phyloP scores from a whole-genome alignment of 1,139 yeast genomes.

The Yamadazyma blattariae region DNA sequence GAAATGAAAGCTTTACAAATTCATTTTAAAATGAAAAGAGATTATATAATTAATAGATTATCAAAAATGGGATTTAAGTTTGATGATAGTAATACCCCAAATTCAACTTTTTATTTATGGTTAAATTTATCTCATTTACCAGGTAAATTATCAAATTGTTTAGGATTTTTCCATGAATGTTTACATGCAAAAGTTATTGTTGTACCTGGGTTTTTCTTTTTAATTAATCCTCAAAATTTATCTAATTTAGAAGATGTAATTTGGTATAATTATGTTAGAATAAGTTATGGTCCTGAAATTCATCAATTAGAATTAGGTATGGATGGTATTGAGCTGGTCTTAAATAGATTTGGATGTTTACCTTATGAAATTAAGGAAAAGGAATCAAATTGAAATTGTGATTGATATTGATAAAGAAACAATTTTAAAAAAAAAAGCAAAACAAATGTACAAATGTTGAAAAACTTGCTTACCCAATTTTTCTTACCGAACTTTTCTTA shows the following conservation, averaged over 20 bases:
- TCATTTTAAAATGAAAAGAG: conserved; percentile 62
- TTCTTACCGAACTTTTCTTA: too few relatives aligned
- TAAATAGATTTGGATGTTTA: conserved; percentile 43
- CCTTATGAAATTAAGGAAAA: conserved; percentile 25
- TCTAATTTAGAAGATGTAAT: conserved; percentile 60
- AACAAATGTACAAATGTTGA: too few relatives aligned
- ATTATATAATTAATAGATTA: conserved; percentile 53
- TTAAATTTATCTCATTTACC: conserved; percentile 58
- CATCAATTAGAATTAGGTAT: conserved; percentile 55
- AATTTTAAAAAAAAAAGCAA: too few relatives aligned
- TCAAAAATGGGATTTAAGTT: conserved; percentile 57
- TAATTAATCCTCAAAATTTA: conserved; percentile 63
- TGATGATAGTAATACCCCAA: conserved; percentile 46
- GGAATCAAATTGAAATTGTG: too few relatives aligned
- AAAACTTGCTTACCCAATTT: too few relatives aligned
- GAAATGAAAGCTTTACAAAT: conserved; percentile 63
- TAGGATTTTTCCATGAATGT: conserved; percentile 69
- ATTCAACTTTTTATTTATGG: conserved; percentile 67
- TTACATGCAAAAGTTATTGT: conserved; percentile 61
- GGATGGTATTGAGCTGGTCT: conserved; percentile 64
- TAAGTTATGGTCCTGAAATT: conserved; percentile 65
- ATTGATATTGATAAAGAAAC: too few relatives aligned
- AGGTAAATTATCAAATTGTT: conserved; percentile 56
- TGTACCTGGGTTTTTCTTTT: conserved; percentile 68
- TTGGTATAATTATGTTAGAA: conserved; percentile 61